Evolutionary conservation across 1,139 yeast species (phyloP).

Genomic region (Suhomyces taliae): DNA sequence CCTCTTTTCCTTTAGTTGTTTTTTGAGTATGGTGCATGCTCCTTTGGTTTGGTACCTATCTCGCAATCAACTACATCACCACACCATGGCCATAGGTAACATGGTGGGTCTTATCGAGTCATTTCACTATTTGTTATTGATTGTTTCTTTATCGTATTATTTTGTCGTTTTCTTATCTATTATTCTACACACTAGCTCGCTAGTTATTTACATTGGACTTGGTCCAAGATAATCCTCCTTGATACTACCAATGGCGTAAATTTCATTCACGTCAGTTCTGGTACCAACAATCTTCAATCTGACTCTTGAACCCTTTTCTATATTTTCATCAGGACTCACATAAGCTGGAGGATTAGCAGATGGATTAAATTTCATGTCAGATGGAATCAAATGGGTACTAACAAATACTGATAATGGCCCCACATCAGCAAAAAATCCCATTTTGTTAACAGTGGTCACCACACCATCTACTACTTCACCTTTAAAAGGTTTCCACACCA

Average conservation of each 20-base stretch:
- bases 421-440: slow-evolving; percentile 98
- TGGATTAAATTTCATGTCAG: slow-evolving; percentile 91
- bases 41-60: too few species aligned
- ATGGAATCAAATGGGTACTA: slow-evolving; percentile 90
- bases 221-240: slow-evolving; percentile 97
- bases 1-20: too few species aligned
- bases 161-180: background rate
- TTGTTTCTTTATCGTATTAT: too few species aligned
- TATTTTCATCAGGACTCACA: slow-evolving; percentile 91
- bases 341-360: slow-evolving; percentile 99
- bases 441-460: slow-evolving; percentile 89
- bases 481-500: slow-evolving; percentile 97
- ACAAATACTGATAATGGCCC: slow-evolving; percentile 96
- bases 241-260: slow-evolving; percentile 95
- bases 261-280: slow-evolving; percentile 94
- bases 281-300: slow-evolving; percentile 97
- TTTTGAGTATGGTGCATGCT: too few species aligned
- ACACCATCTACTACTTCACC: slow-evolving; percentile 98
- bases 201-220: slow-evolving; percentile 37
- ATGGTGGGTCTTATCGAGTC: too few species aligned
- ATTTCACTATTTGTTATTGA: too few species aligned
- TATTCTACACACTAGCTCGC: background rate
- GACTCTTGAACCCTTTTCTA: slow-evolving; percentile 90
- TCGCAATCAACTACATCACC: background rate
- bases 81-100: background rate